phyloP scores from a whole-genome alignment of 768 basidiomycete species.

The Gloeostereum incarnatum region DNA sequence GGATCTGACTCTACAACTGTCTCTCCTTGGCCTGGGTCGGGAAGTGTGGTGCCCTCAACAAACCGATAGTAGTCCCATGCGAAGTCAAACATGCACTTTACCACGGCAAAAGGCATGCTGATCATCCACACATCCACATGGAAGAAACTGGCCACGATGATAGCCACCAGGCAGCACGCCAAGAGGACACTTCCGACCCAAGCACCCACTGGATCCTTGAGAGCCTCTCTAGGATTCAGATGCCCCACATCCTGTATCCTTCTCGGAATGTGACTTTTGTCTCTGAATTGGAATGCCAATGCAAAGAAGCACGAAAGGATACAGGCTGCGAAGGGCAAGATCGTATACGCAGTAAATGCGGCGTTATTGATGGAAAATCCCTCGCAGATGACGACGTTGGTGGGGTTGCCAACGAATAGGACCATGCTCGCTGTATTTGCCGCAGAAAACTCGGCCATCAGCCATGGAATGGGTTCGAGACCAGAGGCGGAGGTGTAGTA shows the following conservation, averaged over 20 bases:
- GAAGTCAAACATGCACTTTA: constrained; percentile 65
- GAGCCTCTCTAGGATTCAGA: constrained; percentile 46
- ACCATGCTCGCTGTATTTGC: constrained; percentile 75
- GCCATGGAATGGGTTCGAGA: constrained; percentile 51
- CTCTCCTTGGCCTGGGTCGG: constrained; percentile 11
- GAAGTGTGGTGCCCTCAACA: constrained; percentile 16
- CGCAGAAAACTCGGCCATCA: constrained; percentile 69
- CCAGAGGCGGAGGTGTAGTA: constrained; percentile 73
- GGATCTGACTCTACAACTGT: constrained; percentile 8
- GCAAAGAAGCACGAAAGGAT: constrained; percentile 50
- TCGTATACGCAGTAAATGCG: constrained; percentile 75
- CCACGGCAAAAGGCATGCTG: constrained; percentile 67
- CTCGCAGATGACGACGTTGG: constrained; percentile 88
- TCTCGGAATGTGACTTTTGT: constrained; percentile 43
- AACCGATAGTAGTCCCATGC: constrained; percentile 46
- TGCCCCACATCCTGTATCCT: constrained; percentile 24
- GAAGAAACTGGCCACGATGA: constrained; percentile 70
- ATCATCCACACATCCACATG: constrained; percentile 79
- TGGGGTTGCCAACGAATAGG: constrained; percentile 83
- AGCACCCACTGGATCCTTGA: constrained; percentile 70
- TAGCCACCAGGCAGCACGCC: constrained; percentile 54
- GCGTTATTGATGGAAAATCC: constrained; percentile 74
- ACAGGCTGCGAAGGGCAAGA: constrained; percentile 71
- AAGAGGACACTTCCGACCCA: constrained; percentile 65
- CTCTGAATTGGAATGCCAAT: constrained; percentile 52